Percentiles rank a stretch among this genome's conserved stretches.
Evolutionary conservation across 495 filamentous ascomycete species (phyloP).

Genomic region (Trichocladium antarcticum): DNA sequence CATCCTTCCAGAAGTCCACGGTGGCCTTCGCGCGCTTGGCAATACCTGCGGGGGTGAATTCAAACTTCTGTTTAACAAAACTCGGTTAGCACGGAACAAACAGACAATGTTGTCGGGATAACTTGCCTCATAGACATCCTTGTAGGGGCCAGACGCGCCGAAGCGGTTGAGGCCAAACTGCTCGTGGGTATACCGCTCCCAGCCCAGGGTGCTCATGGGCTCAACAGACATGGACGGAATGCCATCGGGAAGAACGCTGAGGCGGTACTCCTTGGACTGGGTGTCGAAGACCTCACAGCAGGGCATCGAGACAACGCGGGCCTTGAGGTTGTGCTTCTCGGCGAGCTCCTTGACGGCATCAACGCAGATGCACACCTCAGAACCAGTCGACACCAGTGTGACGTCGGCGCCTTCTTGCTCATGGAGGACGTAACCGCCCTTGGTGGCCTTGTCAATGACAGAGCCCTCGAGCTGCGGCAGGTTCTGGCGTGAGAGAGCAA

Average conservation of each 20-base stretch:
- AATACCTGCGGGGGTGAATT: constrained; percentile 94
- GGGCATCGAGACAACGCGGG: constrained; percentile 90
- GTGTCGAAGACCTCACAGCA: constrained; percentile 97
- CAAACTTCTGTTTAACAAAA: constrained; percentile 66
- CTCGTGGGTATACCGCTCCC: constrained; percentile 98
- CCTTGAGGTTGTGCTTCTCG: constrained; percentile 76
- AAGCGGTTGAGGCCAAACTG: constrained; percentile 99
- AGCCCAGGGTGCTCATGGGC: constrained; percentile 84
- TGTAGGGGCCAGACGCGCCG: constrained; percentile 91
- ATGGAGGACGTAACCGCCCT: constrained; percentile 86
- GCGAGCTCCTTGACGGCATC: constrained; percentile 84
- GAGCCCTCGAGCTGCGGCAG: constrained; percentile 94
- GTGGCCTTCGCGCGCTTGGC: constrained; percentile 86
- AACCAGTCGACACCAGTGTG: constrained; percentile 89
- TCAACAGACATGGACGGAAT: constrained; percentile 91
- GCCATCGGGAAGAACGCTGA: constrained; percentile 82
- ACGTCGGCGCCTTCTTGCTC: constrained; percentile 75
- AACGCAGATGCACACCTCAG: constrained; percentile 87
- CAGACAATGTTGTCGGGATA: background rate
- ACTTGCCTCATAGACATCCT: constrained; percentile 90
- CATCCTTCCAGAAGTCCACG: constrained; percentile 93
- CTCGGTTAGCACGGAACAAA: constrained; percentile 8
- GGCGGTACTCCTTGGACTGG: constrained; percentile 86
- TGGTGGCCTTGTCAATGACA: constrained; percentile 71
- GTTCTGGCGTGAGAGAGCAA: constrained; percentile 96